Base-by-base conservation (phyloP, 2,329 filamentous ascomycete species). In the Lasiodiplodia sp. region DNA sequence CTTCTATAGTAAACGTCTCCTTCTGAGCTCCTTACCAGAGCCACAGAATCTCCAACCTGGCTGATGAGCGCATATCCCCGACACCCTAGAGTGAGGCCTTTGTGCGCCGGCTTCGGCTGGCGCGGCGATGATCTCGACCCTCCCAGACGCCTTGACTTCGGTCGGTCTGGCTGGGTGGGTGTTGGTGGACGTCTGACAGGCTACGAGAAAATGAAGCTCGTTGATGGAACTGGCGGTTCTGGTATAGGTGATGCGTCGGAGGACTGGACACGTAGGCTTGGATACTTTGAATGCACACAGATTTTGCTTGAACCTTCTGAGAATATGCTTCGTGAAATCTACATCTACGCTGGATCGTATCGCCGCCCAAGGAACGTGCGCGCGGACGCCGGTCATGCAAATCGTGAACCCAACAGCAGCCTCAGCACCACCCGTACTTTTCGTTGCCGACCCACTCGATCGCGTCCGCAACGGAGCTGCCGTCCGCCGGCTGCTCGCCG, bases 1-100 rank as follows among this genome's bases (percentile, higher is more conserved):
- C 92, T 96, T 97, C 92, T 97, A 94, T 94, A 97, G 93, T 94
- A 90, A 87, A 92, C 89, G 89, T 94, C 91, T 87, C 86, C 87
- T 89, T 93, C 92, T 96, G 91, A 93, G 89, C 91, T 95, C 88
- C 89, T 89, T 87, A 94, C 88, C 91, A 86, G 87, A 97, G 94
- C 92, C 88, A 93, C 91, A 95, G 91, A 93, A 85, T 86, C 88
- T 89, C 72, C 73, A 95, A 90, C 92, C 92, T 93, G 92, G 92
- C 92, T 92, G 93, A 96, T 96, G 93, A 96, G 82, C 72, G 77
- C 73, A 60, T 77, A 92, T 92, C 92, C 91, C 92, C 92, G 89
- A 86, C 86, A 84, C 91, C 91, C 90, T 88, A 92, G 92, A 94
- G 92, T 96, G 92, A 94, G 91, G 82, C 86, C 86, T 83, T 58